phyloP scores from a whole-genome alignment of 2,329 filamentous ascomycete genomes.

The Leptosphaerulina australis region DNA sequence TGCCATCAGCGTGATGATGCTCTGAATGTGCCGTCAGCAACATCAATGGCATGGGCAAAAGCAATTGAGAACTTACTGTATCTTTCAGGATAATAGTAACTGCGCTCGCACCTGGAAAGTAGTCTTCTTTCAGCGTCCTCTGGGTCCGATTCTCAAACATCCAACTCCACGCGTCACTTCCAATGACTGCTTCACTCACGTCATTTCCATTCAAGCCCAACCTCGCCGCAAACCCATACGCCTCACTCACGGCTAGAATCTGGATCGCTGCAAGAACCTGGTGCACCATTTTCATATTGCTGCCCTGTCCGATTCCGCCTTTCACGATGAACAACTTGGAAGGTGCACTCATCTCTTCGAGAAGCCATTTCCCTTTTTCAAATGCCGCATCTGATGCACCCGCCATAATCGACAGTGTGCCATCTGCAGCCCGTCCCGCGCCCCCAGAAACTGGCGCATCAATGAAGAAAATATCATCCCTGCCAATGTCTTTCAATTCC shows the following conservation, averaged over 20 bases:
- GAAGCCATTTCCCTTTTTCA: conserved; percentile 61
- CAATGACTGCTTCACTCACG: conserved; percentile 57
- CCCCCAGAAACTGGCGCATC: conserved; percentile 77
- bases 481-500: conserved; percentile 61
- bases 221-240: conserved; percentile 61
- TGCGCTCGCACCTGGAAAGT: conserved; percentile 52
- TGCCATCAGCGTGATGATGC: conserved; percentile 71
- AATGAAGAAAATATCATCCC: conserved; percentile 69
- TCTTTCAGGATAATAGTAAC: conserved; percentile 58
- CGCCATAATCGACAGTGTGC: conserved; percentile 78
- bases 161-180: conserved; percentile 55
- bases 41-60: background rate
- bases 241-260: conserved; percentile 62
- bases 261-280: conserved; percentile 65
- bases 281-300: conserved; percentile 64
- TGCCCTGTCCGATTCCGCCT: conserved; percentile 60
- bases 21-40: conserved; percentile 34
- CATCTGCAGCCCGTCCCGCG: conserved; percentile 69
- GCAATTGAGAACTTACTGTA: conserved; percentile 37
- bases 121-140: conserved; percentile 60
- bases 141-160: conserved; percentile 64
- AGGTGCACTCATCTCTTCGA: conserved; percentile 67
- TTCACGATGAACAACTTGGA: conserved; percentile 63
- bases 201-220: conserved; percentile 59
- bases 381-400: conserved; percentile 65